These are phyloP conservation scores for Tinospora cordifolia DNA, from an alignment of 164 flowering plant species.

Conservation along the genomic window DNA sequence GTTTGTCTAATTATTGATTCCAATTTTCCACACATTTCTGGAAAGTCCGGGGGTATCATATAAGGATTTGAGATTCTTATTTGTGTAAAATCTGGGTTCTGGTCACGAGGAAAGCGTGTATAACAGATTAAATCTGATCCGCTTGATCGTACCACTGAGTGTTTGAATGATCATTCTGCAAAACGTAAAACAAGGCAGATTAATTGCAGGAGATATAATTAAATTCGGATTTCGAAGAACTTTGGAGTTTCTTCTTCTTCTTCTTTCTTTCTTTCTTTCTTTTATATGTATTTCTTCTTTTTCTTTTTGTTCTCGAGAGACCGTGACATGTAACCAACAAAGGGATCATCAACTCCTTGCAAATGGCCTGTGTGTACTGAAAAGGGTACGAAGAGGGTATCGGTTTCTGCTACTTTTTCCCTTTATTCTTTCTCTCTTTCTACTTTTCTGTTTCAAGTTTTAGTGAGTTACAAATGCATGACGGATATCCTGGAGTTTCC, in stretches of 20 bases:
- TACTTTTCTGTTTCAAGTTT: conserved; percentile 19
- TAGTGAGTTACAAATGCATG: conserved; percentile 34
- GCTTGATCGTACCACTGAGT: conserved; percentile 30
- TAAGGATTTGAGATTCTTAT: conserved; percentile 20
- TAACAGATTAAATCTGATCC: conserved; percentile 22
- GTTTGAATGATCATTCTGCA: conserved; percentile 40
- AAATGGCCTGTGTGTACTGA: conserved; percentile 25
- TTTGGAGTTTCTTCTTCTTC: too few species aligned
- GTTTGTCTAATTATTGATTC: too few species aligned
- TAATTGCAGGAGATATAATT: neutral
- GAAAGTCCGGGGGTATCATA: neutral
- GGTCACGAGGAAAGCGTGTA: conserved; percentile 44
- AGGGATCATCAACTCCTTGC: conserved; percentile 22
- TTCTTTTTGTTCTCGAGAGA: conserved; percentile 12
- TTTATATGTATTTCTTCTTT: neutral
- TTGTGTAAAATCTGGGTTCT: conserved; percentile 13
- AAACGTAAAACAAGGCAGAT: neutral
- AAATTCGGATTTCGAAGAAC: too few species aligned
- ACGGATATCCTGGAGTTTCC: conserved; percentile 14
- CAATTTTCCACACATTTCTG: neutral
- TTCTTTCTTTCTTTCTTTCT: neutral
- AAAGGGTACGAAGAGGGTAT: conserved; percentile 29
- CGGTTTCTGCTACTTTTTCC: conserved; percentile 10
- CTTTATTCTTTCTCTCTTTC: conserved; percentile 1
- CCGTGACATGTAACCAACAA: conserved; percentile 27